Percentiles rank a stretch among this genome's conserved stretches.
phyloP scores from a whole-genome alignment of 345 rosid genomes.

The Balakata baccata region DNA sequence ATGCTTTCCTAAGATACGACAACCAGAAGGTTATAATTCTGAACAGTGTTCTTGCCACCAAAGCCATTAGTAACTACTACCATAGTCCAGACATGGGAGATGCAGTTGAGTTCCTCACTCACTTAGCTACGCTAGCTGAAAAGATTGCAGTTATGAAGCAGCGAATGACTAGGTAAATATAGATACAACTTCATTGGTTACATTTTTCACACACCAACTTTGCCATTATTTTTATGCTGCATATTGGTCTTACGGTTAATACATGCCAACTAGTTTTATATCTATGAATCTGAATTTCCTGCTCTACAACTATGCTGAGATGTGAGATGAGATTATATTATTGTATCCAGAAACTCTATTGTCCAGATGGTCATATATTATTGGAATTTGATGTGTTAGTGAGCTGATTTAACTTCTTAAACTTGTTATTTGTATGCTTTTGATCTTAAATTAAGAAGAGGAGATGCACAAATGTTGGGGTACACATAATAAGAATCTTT shows the following conservation, averaged over 20 bases:
- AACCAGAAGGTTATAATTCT: slow-evolving; percentile 71
- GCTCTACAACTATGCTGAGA: background rate
- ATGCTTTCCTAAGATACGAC: slow-evolving; percentile 65
- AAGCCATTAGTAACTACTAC: slow-evolving; percentile 41
- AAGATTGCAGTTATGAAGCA: slow-evolving; percentile 50
- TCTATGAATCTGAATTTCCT: background rate
- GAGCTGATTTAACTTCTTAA: no score
- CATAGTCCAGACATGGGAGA: slow-evolving; percentile 86
- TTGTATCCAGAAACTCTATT: no score
- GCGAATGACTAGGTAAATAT: slow-evolving; percentile 41
- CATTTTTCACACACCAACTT: no score
- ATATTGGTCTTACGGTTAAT: background rate
- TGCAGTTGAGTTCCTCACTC: slow-evolving; percentile 56
- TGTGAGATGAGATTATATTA: background rate
- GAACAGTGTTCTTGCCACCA: slow-evolving; percentile 48
- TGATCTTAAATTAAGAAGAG: background rate
- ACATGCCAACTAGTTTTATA: background rate
- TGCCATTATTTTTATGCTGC: no score
- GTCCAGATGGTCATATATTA: no score
- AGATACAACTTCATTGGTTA: background rate
- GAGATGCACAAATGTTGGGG: background rate
- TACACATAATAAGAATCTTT: background rate
- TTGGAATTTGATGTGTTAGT: no score
- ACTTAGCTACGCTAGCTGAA: slow-evolving; percentile 55
- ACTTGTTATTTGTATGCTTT: background rate